phyloP scores from a whole-genome alignment of 1,284 basidiomycete genomes.

The Malassezia yamatoensis region DNA sequence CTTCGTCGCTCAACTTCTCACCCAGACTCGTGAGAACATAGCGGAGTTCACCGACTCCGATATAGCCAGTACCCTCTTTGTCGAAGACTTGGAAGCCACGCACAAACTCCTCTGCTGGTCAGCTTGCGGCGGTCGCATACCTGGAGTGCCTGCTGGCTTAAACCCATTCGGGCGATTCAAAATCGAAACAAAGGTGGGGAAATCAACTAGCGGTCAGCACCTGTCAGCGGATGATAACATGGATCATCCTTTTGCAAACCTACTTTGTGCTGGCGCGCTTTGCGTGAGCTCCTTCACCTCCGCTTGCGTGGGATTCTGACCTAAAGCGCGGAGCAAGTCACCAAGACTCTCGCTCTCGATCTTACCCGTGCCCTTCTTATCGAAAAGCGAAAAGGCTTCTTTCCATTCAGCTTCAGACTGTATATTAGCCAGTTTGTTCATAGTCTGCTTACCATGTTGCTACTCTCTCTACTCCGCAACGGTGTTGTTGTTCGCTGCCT shows the following conservation, averaged over 20 bases:
- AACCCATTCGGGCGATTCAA: constrained; percentile 90
- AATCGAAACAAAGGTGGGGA: constrained; percentile 65
- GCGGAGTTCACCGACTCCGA: constrained; percentile 78
- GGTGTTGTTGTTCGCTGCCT: not conserved
- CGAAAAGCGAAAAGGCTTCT: constrained; percentile 93
- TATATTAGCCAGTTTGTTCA: not conserved
- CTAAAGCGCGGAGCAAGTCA: constrained; percentile 86
- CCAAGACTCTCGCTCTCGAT: constrained; percentile 80
- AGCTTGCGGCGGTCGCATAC: constrained; percentile 9
- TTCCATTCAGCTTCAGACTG: constrained; percentile 53
- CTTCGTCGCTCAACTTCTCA: constrained; percentile 94
- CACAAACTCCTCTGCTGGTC: constrained; percentile 78
- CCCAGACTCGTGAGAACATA: constrained; percentile 92
- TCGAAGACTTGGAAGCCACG: constrained; percentile 99
- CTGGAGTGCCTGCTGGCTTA: constrained; percentile 59
- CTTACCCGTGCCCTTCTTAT: constrained; percentile 85
- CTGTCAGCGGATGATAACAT: not conserved
- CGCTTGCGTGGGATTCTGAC: constrained; percentile 95
- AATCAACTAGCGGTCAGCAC: constrained; percentile 51
- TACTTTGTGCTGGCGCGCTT: constrained; percentile 61
- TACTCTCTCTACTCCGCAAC: too few relatives aligned
- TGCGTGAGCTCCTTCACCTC: constrained; percentile 77
- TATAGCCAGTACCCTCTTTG: constrained; percentile 93
- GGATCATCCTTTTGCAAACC: not conserved
- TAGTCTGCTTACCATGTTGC: too few relatives aligned